phyloP scores from a whole-genome alignment of 1,284 basidiomycete genomes.

The Paramarasmius palmivorus region DNA sequence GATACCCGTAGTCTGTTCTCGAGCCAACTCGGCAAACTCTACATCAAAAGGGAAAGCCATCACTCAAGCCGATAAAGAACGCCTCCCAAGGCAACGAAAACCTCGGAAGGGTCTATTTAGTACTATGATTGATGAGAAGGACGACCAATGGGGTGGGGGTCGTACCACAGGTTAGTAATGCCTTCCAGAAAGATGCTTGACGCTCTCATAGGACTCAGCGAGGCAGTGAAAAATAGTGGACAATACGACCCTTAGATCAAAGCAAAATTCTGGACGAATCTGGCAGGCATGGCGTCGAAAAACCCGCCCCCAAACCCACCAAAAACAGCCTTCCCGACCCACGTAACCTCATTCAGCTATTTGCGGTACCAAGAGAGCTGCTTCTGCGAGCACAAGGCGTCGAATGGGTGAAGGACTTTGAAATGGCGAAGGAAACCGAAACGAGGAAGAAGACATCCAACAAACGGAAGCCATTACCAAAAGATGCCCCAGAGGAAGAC shows the following conservation, averaged over 20 bases:
- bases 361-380: constrained; percentile 71
- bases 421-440: constrained; percentile 56
- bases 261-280: constrained; percentile 6
- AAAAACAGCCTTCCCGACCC: constrained; percentile 36
- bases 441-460: constrained; percentile 27
- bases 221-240: constrained; percentile 70
- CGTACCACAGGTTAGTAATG: constrained; percentile 3
- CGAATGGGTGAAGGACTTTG: constrained; percentile 62
- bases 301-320: constrained; percentile 4
- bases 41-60: constrained; percentile 35
- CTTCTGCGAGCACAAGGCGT: constrained; percentile 69
- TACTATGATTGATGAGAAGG: constrained; percentile 62
- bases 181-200: not conserved
- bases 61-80: constrained; percentile 69
- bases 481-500: constrained; percentile 69
- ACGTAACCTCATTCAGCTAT: constrained; percentile 54
- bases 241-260: constrained; percentile 61
- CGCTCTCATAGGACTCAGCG: constrained; percentile 51
- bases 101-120: constrained; percentile 71
- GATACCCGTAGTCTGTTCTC: constrained; percentile 78
- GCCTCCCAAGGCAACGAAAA: constrained; percentile 72
- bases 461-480: constrained; percentile 34
- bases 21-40: constrained; percentile 27
- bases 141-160: constrained; percentile 24
- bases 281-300: not conserved